Evolutionary conservation across 371 early-diverging fungal genomes (phyloP).

Genomic region (Phascolomyces articulosus): DNA sequence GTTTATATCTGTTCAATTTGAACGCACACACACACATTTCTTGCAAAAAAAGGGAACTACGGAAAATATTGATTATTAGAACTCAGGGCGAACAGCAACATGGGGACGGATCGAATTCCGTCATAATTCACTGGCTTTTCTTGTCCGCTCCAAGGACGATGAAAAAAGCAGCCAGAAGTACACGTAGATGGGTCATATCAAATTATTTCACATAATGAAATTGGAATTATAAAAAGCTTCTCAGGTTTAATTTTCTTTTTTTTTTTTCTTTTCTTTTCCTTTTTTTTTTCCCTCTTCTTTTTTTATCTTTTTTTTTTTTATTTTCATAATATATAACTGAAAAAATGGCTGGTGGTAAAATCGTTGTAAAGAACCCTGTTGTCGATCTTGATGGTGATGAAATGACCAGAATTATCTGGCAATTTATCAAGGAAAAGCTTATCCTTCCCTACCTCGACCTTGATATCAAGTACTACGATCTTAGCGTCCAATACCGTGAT

Average conservation of each 20-base stretch:
- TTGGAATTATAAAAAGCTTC: not conserved
- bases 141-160: not conserved
- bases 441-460: constrained; percentile 92
- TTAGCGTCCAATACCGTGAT: constrained; percentile 92
- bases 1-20: too few relatives aligned
- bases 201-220: not conserved
- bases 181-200: not conserved
- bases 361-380: constrained; percentile 82
- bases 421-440: constrained; percentile 91
- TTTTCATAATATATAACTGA: not conserved
- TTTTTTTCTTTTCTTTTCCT: not conserved
- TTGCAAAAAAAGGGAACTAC: constrained; percentile 3
- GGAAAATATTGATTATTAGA: constrained; percentile 2
- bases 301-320: not conserved
- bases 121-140: not conserved
- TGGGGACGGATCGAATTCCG: constrained; percentile 8
- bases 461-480: constrained; percentile 95
- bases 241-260: not conserved
- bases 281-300: not conserved
- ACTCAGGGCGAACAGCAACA: constrained; percentile 2
- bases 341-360: constrained; percentile 37
- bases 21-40: not conserved
- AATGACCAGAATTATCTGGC: constrained; percentile 96
- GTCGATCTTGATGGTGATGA: constrained; percentile 97
- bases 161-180: too few relatives aligned